Base-by-base conservation (phyloP, 805 yeast genomes). In the Wickerhamomyces canadensis region DNA sequence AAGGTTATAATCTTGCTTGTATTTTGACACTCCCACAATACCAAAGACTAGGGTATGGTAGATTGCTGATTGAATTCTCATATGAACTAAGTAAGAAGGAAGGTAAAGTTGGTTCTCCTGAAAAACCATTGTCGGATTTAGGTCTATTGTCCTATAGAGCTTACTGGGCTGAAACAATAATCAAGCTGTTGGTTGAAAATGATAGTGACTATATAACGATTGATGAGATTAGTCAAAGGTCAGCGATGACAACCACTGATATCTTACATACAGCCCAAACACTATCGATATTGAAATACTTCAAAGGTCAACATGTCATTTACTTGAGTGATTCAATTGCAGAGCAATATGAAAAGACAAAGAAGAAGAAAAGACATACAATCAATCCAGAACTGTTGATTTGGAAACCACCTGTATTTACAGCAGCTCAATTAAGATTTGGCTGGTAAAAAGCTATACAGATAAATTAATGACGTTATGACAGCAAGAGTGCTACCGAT, bases 241-340 rank as follows among this genome's bases (percentile, higher is more conserved):
- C 98, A 0, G 76, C 97, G 12, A 91, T 93, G 96, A 93, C 98
- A 10, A 88, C 98, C 2, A 84, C 95, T 2, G 98, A 93, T 61
- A 86, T 93, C 36, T 64, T 93, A 34, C 97, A 93, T 58, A 93
- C 98, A 0, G 73, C 95, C 38, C 93, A 93, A 50, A 86, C 96
- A 2, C 68, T 88, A 54, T 89, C 85, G 54, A 87, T 93, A 72
- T 68, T 94, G 49, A 74, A 88, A 51, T 93, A 91, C 55, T 88
- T 88, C 61, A 88, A 88, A 58, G 98, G 98, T 14, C 98, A 93
- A 62, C 97, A 93, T 32, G 78, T 82, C 24, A 87, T 93, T 15
- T 81, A 83, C 48, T 60, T 93, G 36, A 91, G 94, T 19, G 94
- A 88, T 48, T 93, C 84, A 33, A 80, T 86, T 6, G 64, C 84